Conservation (phyloP, 2,329 filamentous ascomycete genomes). For the Talaromyces funiculosus region DNA sequence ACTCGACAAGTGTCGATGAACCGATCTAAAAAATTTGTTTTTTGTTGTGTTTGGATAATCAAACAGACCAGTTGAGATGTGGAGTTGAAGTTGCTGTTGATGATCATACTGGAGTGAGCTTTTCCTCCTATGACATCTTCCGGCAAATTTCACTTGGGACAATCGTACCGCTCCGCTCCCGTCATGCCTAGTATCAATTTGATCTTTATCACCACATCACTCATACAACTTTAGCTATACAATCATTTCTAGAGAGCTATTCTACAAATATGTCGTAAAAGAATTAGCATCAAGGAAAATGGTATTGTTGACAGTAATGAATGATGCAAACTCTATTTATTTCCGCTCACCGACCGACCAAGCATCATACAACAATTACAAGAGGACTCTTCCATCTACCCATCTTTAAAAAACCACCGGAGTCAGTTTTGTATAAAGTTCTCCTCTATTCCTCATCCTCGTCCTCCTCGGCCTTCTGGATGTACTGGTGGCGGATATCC, state of each 20-base stretch:
- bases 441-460: constrained; percentile 41
- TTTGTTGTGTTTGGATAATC: background rate
- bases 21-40: background rate
- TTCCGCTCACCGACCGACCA: constrained; percentile 3
- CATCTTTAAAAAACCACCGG: constrained; percentile 5
- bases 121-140: constrained; percentile 2
- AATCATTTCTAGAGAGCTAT: background rate
- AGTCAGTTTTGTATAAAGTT: background rate
- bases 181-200: background rate
- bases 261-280: no score
- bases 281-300: no score
- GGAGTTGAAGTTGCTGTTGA: background rate
- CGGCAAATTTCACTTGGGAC: background rate
- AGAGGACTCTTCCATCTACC: constrained; percentile 14
- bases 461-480: constrained; percentile 64
- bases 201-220: background rate
- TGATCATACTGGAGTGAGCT: background rate
- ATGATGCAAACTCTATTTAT: constrained; percentile 7
- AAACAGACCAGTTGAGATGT: background rate
- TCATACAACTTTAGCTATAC: background rate
- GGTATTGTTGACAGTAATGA: constrained; percentile 6
- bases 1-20: background rate
- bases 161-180: background rate
- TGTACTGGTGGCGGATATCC: constrained; percentile 89
- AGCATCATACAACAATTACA: constrained; percentile 8